phyloP scores from a whole-genome alignment of 2,329 filamentous ascomycete species.

The Penicillium sp. region DNA sequence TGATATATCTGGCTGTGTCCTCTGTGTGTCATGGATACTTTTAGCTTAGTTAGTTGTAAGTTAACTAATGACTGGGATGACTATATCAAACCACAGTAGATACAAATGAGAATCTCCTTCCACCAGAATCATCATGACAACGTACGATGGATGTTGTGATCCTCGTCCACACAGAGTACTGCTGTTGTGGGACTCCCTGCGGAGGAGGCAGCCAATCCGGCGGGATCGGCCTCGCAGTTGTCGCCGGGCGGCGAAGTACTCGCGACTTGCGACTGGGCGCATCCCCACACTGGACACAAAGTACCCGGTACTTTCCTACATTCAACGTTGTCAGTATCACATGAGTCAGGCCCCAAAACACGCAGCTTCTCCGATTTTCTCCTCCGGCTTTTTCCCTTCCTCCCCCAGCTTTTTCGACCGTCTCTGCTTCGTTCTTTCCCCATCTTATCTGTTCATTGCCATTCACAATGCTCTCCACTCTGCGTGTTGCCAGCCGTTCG shows the following conservation, averaged over 20 bases:
- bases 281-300: conserved; percentile 8
- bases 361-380: conserved; percentile 29
- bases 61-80: not conserved
- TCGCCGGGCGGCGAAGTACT: conserved; percentile 16
- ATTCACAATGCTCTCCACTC: conserved; percentile 49
- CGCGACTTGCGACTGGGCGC: conserved; percentile 15
- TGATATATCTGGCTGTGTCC: not conserved
- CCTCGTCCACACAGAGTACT: not conserved
- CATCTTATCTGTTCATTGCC: conserved; percentile 13
- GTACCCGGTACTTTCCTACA: conserved; percentile 20
- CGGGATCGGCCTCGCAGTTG: not conserved
- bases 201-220: conserved; percentile 15
- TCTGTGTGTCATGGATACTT: not conserved
- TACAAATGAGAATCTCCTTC: not conserved
- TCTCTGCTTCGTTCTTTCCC: not conserved
- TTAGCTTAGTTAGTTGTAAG: not conserved
- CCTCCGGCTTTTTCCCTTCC: conserved; percentile 19
- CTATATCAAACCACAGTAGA: no score
- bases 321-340: conserved; percentile 12
- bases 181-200: conserved; percentile 1
- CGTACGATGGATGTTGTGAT: not conserved
- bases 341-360: conserved; percentile 27
- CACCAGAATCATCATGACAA: not conserved
- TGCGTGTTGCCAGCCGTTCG: conserved; percentile 47
- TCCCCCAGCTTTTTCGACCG: conserved; percentile 10